phyloP scores from a whole-genome alignment of 768 basidiomycete species.

The Boletellus ananiceps region DNA sequence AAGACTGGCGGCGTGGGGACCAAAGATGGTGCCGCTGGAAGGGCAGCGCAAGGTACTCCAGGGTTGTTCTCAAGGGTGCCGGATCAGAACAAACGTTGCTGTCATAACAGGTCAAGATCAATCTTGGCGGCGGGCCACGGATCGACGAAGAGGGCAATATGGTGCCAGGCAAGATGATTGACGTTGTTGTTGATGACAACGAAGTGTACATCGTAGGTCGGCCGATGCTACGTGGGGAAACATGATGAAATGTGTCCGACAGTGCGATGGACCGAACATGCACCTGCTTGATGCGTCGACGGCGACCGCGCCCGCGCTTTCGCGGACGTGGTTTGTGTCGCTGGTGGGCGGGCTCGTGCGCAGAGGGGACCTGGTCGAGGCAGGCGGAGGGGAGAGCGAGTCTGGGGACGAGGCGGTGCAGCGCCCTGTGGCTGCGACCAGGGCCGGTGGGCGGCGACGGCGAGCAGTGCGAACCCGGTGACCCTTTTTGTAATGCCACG shows the following conservation, averaged over 20 bases:
- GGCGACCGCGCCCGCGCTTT: conserved; percentile 52
- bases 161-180: conserved; percentile 51
- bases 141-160: conserved; percentile 54
- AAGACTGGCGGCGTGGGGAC: conserved; percentile 76
- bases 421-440: conserved; percentile 39
- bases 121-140: conserved; percentile 50
- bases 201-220: conserved; percentile 70
- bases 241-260: conserved; percentile 9
- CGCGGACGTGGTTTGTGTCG: conserved; percentile 66
- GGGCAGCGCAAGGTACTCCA: conserved; percentile 61
- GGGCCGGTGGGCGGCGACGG: conserved; percentile 62
- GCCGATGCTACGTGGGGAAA: conserved; percentile 9
- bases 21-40: conserved; percentile 58
- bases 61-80: conserved; percentile 8
- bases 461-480: conserved; percentile 48
- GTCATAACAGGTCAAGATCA: conserved; percentile 61
- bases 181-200: conserved; percentile 77
- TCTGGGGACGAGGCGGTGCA: conserved; percentile 39
- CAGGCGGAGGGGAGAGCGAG: conserved; percentile 36
- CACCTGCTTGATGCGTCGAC: conserved; percentile 56
- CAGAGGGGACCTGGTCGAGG: conserved; percentile 10
- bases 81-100: conserved; percentile 6
- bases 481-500: not conserved
- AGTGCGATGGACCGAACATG: conserved; percentile 61
- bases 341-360: conserved; percentile 30